Conservation (phyloP, 2,329 filamentous ascomycete species). For the Zymoseptoria pseudotritici region DNA sequence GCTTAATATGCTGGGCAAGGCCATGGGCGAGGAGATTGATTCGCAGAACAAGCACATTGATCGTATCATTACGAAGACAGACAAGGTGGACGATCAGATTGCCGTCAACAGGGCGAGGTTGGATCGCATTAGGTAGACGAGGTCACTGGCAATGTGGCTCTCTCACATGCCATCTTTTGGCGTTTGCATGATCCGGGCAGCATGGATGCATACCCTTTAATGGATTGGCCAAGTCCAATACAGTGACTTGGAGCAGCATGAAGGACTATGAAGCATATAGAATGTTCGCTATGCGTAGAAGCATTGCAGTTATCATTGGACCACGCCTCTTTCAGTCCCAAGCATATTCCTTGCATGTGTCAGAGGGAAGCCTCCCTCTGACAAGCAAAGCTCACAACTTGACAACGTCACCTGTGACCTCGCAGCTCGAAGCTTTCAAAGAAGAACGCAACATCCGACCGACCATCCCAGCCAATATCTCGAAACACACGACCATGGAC, state of each 20-base stretch:
- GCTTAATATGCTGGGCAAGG: slow-evolving; percentile 65
- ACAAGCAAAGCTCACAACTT: not conserved
- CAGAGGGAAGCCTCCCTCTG: not conserved
- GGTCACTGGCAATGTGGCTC: not conserved
- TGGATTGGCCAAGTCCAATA: not conserved
- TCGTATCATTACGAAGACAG: slow-evolving; percentile 62
- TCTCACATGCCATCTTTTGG: not conserved
- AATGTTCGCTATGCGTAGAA: not conserved
- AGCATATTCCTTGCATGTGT: not conserved
- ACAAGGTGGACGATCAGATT: slow-evolving; percentile 74
- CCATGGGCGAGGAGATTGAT: slow-evolving; percentile 68
- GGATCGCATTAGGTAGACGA: slow-evolving; percentile 50
- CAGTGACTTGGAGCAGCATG: not conserved
- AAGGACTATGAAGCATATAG: not conserved
- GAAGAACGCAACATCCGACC: not conserved
- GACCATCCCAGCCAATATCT: not conserved
- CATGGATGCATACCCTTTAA: not conserved
- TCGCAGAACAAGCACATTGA: slow-evolving; percentile 71
- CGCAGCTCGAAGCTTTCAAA: not conserved
- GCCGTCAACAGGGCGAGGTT: slow-evolving; percentile 67
- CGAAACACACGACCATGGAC: not conserved
- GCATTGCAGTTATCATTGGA: not conserved
- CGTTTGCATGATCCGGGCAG: not conserved
- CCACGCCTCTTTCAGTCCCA: not conserved
- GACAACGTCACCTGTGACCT: not conserved